Evolutionary conservation across 108 stramenopile species (phyloP).

Genomic region (Nitzschia inconspicua): DNA sequence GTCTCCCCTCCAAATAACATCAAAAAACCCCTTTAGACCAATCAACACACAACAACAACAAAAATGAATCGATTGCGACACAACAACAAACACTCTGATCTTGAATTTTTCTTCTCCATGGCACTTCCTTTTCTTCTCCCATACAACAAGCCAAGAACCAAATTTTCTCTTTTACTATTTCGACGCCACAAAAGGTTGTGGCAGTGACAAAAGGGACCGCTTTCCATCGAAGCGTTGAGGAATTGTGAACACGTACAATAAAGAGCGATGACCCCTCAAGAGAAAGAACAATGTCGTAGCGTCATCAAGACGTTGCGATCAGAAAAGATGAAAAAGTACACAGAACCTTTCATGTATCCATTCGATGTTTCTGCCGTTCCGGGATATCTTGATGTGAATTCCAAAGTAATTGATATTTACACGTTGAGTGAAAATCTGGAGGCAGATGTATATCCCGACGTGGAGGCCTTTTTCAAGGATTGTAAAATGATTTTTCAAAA

Average conservation of each 20-base stretch:
- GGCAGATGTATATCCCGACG: conserved; percentile 35
- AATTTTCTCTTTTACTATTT: no score
- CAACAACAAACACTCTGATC: no score
- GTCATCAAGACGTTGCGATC: conserved; percentile 41
- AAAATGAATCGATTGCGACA: no score
- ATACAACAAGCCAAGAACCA: no score
- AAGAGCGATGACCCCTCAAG: conserved; percentile 37
- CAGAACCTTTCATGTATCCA: conserved; percentile 68
- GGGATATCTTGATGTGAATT: conserved; percentile 51
- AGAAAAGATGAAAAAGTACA: conserved; percentile 53
- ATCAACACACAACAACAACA: no score
- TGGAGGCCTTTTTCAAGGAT: conserved; percentile 46
- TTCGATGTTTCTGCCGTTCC: conserved; percentile 59
- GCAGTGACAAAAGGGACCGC: no score
- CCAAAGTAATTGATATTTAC: conserved; percentile 63
- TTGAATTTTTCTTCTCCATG: no score
- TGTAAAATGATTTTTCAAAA: conserved; percentile 55
- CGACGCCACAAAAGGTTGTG: no score
- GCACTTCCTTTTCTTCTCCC: no score
- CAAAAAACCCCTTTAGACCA: no score
- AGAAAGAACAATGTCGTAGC: conserved; percentile 45
- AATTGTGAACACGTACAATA: background rate
- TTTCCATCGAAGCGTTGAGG: background rate
- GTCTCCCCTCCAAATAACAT: no score
- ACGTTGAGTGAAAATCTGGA: conserved; percentile 63